phyloP scores from a whole-genome alignment of 2,329 filamentous ascomycete genomes.

The Pseudocercospora fijiensis region DNA sequence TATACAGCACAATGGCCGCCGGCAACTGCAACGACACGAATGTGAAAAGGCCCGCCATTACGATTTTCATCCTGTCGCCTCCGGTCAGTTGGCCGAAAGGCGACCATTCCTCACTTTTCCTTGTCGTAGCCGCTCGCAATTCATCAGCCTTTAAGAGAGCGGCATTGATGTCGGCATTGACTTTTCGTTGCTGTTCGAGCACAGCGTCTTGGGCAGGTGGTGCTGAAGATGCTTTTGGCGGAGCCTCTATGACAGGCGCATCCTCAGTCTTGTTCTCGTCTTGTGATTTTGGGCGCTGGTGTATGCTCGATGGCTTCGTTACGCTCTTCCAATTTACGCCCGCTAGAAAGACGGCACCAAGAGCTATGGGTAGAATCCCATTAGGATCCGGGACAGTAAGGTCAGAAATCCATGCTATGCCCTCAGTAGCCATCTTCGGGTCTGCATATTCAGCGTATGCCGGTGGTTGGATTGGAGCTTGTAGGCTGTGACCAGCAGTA shows the following conservation, averaged over 20 bases:
- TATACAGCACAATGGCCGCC: slow-evolving; percentile 46
- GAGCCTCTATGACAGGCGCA: not conserved
- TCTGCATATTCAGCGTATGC: slow-evolving; percentile 42
- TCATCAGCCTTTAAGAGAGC: slow-evolving; percentile 15
- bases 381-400: slow-evolving; percentile 55
- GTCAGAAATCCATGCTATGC: slow-evolving; percentile 62
- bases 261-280: not conserved
- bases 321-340: not conserved
- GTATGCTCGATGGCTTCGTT: not conserved
- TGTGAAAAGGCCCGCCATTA: slow-evolving; percentile 36
- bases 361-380: slow-evolving; percentile 18
- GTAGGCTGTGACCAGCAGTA: not conserved
- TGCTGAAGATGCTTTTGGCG: not conserved
- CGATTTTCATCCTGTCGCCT: slow-evolving; percentile 31
- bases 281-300: not conserved
- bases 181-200: not conserved
- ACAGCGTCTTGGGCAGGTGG: not conserved
- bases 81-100: slow-evolving; percentile 15
- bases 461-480: not conserved
- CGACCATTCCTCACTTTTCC: not conserved
- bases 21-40: slow-evolving; percentile 41
- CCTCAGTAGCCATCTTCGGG: slow-evolving; percentile 55
- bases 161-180: slow-evolving; percentile 12
- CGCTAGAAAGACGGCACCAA: slow-evolving; percentile 21
- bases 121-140: not conserved